phyloP scores from a whole-genome alignment of 2,329 filamentous ascomycete species.

The Fusarium neocosmosporiellum region DNA sequence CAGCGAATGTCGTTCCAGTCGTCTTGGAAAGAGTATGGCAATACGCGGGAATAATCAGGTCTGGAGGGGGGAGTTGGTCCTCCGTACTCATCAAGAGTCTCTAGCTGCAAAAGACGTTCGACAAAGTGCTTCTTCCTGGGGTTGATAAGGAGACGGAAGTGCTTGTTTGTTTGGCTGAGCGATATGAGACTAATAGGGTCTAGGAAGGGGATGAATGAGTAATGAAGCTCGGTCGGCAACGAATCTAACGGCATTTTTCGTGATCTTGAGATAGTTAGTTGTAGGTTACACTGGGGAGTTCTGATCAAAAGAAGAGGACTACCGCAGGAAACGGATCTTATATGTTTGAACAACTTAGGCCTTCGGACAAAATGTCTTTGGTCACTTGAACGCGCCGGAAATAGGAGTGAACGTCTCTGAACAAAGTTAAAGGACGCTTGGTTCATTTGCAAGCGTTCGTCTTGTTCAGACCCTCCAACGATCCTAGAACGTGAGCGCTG shows the following conservation, averaged over 20 bases:
- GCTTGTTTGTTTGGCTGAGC: constrained; percentile 18
- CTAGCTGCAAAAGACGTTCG: constrained; percentile 16
- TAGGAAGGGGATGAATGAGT: constrained; percentile 22
- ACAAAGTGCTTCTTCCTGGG: constrained; percentile 15
- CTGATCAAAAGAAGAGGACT: not conserved
- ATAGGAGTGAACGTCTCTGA: not conserved
- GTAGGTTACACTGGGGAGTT: not conserved
- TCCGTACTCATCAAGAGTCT: constrained; percentile 1
- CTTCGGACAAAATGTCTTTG: not conserved
- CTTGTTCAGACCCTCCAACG: not conserved
- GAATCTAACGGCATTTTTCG: constrained; percentile 2
- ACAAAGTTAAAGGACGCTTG: not conserved
- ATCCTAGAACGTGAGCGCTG: not conserved
- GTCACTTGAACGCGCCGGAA: not conserved
- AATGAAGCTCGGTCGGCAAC: constrained; percentile 27
- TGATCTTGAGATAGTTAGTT: not conserved
- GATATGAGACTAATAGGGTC: constrained; percentile 27
- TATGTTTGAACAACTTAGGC: not conserved
- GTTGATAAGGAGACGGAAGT: constrained; percentile 19
- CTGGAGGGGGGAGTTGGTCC: not conserved
- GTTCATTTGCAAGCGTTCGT: too few species aligned
- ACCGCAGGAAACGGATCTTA: not conserved
- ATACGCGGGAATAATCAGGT: too few species aligned
- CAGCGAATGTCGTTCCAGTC: constrained; percentile 21
- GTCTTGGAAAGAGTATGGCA: constrained; percentile 2